Conservation (phyloP, 352 stramenopile species). For the Pythium aristosporum region DNA sequence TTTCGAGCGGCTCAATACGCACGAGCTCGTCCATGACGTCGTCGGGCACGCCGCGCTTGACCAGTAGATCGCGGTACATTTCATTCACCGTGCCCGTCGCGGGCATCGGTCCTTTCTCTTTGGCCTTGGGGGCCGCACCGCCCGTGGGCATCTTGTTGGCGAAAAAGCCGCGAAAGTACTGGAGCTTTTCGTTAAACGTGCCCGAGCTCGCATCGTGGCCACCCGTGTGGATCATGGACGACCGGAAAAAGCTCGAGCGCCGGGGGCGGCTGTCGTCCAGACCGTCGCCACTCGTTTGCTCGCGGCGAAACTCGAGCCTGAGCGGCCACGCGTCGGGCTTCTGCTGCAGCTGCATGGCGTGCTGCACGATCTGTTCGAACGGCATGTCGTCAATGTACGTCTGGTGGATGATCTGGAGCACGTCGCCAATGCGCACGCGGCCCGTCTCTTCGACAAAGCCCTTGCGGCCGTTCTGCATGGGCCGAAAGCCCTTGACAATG, state of each 20-base stretch:
- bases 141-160: conserved; percentile 77
- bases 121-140: conserved; percentile 58
- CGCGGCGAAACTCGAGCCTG: conserved; percentile 72
- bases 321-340: conserved; percentile 69
- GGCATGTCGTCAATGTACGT: conserved; percentile 78
- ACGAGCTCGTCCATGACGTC: conserved; percentile 85
- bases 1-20: conserved; percentile 78
- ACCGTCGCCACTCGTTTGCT: conserved; percentile 25
- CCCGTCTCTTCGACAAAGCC: conserved; percentile 78
- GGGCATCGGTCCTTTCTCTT: conserved; percentile 61
- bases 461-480: conserved; percentile 40
- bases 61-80: conserved; percentile 80
- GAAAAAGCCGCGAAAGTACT: conserved; percentile 87
- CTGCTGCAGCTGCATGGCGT: conserved; percentile 71
- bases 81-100: conserved; percentile 78
- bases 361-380: conserved; percentile 82
- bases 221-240: conserved; percentile 53
- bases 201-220: conserved; percentile 45
- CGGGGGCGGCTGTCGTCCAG: conserved; percentile 37
- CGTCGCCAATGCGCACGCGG: conserved; percentile 74
- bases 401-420: conserved; percentile 78
- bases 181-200: conserved; percentile 85
- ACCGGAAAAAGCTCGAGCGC: conserved; percentile 76
- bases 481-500: conserved; percentile 79
- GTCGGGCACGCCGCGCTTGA: conserved; percentile 77